Percentiles rank a stretch among this genome's conserved stretches.
phyloP scores from a whole-genome alignment of 2,329 filamentous ascomycete species.

The Hypoxylon sp. region DNA sequence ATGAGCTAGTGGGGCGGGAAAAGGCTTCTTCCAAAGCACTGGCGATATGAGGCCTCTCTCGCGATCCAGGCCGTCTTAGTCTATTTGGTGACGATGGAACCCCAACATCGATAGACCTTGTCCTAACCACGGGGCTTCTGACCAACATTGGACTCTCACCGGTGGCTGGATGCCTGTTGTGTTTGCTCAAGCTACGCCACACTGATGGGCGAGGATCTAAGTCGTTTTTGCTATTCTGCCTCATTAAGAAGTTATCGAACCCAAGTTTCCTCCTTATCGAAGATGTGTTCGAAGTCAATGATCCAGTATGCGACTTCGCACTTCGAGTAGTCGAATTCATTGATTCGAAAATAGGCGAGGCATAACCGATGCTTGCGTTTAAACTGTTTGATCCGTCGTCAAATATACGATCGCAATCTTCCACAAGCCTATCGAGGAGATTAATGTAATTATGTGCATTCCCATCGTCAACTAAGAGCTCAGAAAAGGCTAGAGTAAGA shows the following conservation, averaged over 20 bases:
- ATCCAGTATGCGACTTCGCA: constrained; percentile 76
- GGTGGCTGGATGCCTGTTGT: constrained; percentile 72
- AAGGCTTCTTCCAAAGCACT: constrained; percentile 72
- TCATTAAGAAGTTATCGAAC: constrained; percentile 80
- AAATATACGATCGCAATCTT: constrained; percentile 91
- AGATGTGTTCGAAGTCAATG: constrained; percentile 86
- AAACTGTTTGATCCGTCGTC: constrained; percentile 67
- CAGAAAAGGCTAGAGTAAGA: constrained; percentile 88
- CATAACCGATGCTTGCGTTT: constrained; percentile 59
- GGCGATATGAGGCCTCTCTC: constrained; percentile 72
- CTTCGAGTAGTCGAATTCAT: constrained; percentile 71
- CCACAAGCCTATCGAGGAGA: constrained; percentile 87
- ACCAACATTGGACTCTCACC: constrained; percentile 76
- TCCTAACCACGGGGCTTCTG: constrained; percentile 76
- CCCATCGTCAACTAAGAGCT: constrained; percentile 84
- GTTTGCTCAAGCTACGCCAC: constrained; percentile 90
- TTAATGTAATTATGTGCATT: constrained; percentile 88
- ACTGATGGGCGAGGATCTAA: constrained; percentile 81
- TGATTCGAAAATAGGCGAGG: constrained; percentile 69
- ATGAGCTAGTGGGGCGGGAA: constrained; percentile 70
- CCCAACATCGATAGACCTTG: constrained; percentile 83
- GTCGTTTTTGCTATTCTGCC: constrained; percentile 83
- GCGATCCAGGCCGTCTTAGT: constrained; percentile 67
- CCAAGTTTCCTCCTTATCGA: constrained; percentile 89
- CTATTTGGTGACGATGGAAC: constrained; percentile 64